Evolutionary conservation across 2,329 filamentous ascomycete species (phyloP).

Genomic region (Talaromyces marneffei): DNA sequence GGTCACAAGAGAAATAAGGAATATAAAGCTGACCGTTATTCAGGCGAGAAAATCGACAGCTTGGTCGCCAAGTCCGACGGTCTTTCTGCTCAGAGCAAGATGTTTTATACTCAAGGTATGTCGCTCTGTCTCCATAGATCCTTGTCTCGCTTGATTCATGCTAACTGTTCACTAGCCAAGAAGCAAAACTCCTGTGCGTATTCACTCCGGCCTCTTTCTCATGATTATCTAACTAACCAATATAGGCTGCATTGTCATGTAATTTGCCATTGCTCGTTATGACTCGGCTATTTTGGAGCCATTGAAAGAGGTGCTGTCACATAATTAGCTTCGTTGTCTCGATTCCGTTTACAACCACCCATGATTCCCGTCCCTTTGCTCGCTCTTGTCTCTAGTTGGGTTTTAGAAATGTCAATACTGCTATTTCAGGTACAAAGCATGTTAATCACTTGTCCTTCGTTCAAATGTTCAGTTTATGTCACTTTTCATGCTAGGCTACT

Average conservation of each 20-base stretch:
- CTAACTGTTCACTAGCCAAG: slow-evolving; percentile 55
- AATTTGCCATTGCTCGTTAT: neutral
- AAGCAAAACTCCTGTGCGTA: slow-evolving; percentile 72
- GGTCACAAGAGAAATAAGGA: no score
- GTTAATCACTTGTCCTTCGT: neutral
- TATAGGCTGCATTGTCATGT: slow-evolving; percentile 15
- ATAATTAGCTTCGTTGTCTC: neutral
- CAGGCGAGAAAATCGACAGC: slow-evolving; percentile 85
- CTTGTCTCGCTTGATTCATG: neutral
- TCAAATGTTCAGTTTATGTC: no score
- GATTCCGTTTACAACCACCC: neutral
- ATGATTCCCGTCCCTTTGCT: neutral
- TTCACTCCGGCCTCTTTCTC: slow-evolving; percentile 45
- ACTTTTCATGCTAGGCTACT: no score
- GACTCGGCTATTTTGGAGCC: neutral
- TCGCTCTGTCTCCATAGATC: neutral
- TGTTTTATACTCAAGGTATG: slow-evolving; percentile 74
- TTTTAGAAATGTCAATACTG: slow-evolving; percentile 4
- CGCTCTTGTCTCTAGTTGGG: neutral
- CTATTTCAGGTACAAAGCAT: slow-evolving; percentile 1
- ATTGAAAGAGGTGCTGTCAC: neutral
- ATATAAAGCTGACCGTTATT: neutral
- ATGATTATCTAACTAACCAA: neutral
- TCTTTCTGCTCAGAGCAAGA: slow-evolving; percentile 86
- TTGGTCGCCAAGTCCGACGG: slow-evolving; percentile 90